These are phyloP conservation scores for Mycogone perniciosa DNA, from an alignment of 2,329 filamentous ascomycete genomes.

Conservation along the genomic window DNA sequence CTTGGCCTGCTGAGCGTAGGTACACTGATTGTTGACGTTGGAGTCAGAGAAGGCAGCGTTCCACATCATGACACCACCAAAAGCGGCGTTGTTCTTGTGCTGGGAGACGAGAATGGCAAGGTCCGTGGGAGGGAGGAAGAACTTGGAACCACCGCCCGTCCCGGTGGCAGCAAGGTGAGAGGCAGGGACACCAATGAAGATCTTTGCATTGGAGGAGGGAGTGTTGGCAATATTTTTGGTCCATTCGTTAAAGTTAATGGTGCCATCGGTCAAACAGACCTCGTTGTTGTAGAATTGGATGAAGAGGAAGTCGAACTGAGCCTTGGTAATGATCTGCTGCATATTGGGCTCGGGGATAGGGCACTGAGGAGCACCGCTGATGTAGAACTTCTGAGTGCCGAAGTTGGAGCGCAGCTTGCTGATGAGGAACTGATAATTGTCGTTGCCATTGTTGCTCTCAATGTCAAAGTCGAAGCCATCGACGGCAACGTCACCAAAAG, in stretches of 20 bases:
- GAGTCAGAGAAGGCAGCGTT: conserved; percentile 34
- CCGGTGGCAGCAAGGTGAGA: conserved; percentile 30
- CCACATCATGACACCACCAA: conserved; percentile 37
- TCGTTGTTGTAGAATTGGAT: conserved; percentile 45
- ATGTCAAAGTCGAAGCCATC: conserved; percentile 21
- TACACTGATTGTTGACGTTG: conserved; percentile 29
- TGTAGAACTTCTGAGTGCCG: conserved; percentile 29
- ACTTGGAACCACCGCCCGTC: conserved; percentile 23
- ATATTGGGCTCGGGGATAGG: conserved; percentile 30
- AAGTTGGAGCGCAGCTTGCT: conserved; percentile 18
- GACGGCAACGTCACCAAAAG: conserved; percentile 15
- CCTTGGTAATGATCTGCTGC: conserved; percentile 32
- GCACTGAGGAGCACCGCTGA: conserved; percentile 43
- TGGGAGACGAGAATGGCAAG: conserved; percentile 25
- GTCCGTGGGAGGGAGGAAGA: conserved; percentile 28
- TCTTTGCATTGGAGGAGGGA: conserved; percentile 21
- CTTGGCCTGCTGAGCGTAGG: conserved; percentile 35
- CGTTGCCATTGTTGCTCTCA: conserved; percentile 16
- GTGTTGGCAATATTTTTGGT: conserved; percentile 20
- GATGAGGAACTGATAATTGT: conserved; percentile 18
- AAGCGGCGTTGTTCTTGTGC: conserved; percentile 23
- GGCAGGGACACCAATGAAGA: conserved; percentile 27
- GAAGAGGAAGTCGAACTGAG: conserved; percentile 30
- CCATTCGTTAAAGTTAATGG: conserved; percentile 22
- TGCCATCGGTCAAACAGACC: conserved; percentile 26